These are phyloP conservation scores for Leucocoprinus leucothites DNA, from an alignment of 768 basidiomycete genomes.

Conservation along the genomic window DNA sequence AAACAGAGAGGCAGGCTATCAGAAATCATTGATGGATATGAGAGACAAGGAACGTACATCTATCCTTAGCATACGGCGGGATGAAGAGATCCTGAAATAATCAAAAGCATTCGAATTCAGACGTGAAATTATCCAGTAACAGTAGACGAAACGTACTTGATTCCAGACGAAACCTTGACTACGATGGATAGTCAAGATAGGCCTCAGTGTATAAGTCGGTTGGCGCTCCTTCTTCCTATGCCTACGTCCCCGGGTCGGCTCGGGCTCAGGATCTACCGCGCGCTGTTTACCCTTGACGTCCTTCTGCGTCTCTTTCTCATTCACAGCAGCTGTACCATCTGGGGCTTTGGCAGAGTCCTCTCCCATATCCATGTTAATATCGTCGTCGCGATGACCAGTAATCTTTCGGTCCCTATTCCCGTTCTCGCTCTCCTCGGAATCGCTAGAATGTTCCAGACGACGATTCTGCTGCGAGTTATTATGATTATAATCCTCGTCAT, in stretches of 20 bases:
- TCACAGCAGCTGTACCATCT: constrained; percentile 25
- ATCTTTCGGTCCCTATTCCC: too few relatives aligned
- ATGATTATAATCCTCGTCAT: constrained; percentile 58
- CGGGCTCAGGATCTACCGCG: constrained; percentile 65
- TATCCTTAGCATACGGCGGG: constrained; percentile 85
- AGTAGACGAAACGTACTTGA: constrained; percentile 50
- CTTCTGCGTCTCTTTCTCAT: constrained; percentile 39
- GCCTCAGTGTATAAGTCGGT: constrained; percentile 62
- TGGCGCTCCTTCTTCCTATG: constrained; percentile 55
- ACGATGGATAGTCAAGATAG: constrained; percentile 82
- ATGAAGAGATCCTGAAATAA: constrained; percentile 72
- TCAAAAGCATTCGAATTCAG: constrained; percentile 11
- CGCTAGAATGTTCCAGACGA: constrained; percentile 11
- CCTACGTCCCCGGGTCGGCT: constrained; percentile 28
- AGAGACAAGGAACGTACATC: constrained; percentile 58
- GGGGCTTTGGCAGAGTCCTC: constrained; percentile 35
- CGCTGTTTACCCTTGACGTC: constrained; percentile 81
- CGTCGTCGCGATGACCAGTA: constrained; percentile 14
- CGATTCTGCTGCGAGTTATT: not conserved
- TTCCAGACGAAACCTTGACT: constrained; percentile 93
- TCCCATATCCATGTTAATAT: constrained; percentile 55
- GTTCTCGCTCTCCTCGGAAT: constrained; percentile 15
- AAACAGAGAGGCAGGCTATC: too few relatives aligned
- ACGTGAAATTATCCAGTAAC: not conserved
- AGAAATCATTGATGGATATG: constrained; percentile 13